These are phyloP conservation scores for Thelonectria rubi DNA, from an alignment of 2,329 filamentous ascomycete genomes.

Conservation along the genomic window DNA sequence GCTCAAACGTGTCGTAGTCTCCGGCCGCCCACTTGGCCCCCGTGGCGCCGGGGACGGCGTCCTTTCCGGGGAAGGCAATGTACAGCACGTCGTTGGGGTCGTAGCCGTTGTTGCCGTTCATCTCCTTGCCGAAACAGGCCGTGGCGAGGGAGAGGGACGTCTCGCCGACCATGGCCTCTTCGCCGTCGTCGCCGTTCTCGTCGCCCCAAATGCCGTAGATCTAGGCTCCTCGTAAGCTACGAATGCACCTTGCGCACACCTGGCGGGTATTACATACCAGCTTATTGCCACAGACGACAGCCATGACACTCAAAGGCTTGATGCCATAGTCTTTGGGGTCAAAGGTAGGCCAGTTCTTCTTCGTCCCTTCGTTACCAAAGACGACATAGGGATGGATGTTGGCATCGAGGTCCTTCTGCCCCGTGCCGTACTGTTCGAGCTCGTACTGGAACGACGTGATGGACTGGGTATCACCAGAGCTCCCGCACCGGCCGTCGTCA, in stretches of 20 bases:
- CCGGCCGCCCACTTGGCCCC: conserved; percentile 62
- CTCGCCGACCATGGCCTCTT: conserved; percentile 62
- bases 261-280: conserved; percentile 51
- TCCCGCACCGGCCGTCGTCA: conserved; percentile 55
- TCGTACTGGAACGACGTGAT: conserved; percentile 58
- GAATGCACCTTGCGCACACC: neutral
- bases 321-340: conserved; percentile 54
- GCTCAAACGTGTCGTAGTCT: neutral
- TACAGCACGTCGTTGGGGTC: conserved; percentile 66
- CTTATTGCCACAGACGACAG: conserved; percentile 61
- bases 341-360: conserved; percentile 48
- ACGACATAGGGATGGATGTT: conserved; percentile 63
- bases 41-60: conserved; percentile 61
- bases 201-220: conserved; percentile 70
- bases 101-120: conserved; percentile 66
- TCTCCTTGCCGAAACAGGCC: conserved; percentile 61
- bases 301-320: conserved; percentile 62
- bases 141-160: conserved; percentile 65
- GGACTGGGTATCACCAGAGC: conserved; percentile 54
- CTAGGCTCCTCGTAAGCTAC: conserved; percentile 39
- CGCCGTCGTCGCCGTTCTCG: conserved; percentile 63
- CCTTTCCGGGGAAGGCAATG: conserved; percentile 63
- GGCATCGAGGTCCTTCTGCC: conserved; percentile 55
- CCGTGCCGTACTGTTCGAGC: conserved; percentile 50
- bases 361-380: conserved; percentile 57